A percentile compares a stretch with the other conserved stretches of the same genome.
phyloP scores from a whole-genome alignment of 2,329 filamentous ascomycete species.

The Cylindrodendrum hubeiense region DNA sequence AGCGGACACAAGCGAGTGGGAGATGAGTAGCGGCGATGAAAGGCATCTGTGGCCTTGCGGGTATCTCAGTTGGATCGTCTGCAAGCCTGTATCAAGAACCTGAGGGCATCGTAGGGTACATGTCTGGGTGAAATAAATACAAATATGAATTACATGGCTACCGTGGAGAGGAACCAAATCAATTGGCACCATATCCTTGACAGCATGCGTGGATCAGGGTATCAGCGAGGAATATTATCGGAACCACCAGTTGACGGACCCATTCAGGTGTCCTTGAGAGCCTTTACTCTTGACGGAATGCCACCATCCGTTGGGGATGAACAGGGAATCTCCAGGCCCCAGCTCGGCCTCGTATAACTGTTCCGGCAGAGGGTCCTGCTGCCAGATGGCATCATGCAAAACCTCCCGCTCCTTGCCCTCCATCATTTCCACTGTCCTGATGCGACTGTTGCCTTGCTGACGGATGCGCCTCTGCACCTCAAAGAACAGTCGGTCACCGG shows the following conservation, averaged over 20 bases:
- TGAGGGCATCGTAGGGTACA: slow-evolving; percentile 23
- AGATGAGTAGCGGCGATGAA: slow-evolving; percentile 60
- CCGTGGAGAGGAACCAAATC: neutral
- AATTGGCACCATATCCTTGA: neutral
- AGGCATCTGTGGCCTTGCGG: slow-evolving; percentile 64
- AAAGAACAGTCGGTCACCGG: slow-evolving; percentile 75
- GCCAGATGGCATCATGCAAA: slow-evolving; percentile 81
- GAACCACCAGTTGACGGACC: slow-evolving; percentile 62
- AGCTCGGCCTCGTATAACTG: slow-evolving; percentile 67
- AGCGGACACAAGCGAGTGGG: slow-evolving; percentile 60
- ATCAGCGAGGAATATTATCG: slow-evolving; percentile 42
- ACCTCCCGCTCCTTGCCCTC: slow-evolving; percentile 76
- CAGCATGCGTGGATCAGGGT: neutral
- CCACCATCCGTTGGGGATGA: slow-evolving; percentile 60
- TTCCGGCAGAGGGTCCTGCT: slow-evolving; percentile 42
- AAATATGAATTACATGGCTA: slow-evolving; percentile 2
- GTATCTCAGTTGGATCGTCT: slow-evolving; percentile 65
- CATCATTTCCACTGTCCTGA: slow-evolving; percentile 94
- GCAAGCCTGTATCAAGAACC: slow-evolving; percentile 49
- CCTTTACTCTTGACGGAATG: slow-evolving; percentile 57
- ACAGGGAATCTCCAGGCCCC: slow-evolving; percentile 60
- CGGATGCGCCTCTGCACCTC: slow-evolving; percentile 58
- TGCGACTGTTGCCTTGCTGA: slow-evolving; percentile 55
- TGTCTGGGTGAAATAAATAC: slow-evolving; percentile 1
- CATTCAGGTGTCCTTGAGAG: slow-evolving; percentile 52